Evolutionary conservation across 306 rosid species (phyloP).

Genomic region (Quercus suber): DNA sequence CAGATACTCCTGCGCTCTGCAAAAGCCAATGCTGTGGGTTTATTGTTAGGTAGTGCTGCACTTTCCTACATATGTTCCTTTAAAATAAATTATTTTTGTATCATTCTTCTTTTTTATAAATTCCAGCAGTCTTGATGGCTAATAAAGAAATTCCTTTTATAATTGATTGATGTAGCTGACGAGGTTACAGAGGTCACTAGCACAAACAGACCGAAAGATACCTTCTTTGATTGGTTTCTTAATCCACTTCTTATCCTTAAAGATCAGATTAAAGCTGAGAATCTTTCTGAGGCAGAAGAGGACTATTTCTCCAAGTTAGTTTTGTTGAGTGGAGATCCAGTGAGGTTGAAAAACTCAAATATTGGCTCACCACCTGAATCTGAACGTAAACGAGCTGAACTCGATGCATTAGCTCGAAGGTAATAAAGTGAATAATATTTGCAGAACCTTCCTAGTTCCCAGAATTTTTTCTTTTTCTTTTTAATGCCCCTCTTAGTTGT

Average conservation of each 20-base stretch:
- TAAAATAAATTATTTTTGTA: not conserved
- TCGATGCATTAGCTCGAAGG: slow-evolving; percentile 92
- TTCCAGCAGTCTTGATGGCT: not conserved
- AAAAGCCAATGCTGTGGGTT: slow-evolving; percentile 55
- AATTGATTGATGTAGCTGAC: slow-evolving; percentile 49
- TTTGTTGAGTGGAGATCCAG: slow-evolving; percentile 63
- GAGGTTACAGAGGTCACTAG: slow-evolving; percentile 60
- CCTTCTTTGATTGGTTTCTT: slow-evolving; percentile 82
- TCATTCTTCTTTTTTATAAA: not conserved
- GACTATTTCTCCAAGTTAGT: slow-evolving; percentile 70
- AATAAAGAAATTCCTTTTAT: slow-evolving; percentile 7
- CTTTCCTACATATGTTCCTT: not conserved
- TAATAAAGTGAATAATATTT: slow-evolving; percentile 19
- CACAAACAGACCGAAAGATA: slow-evolving; percentile 77
- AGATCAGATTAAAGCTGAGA: slow-evolving; percentile 89
- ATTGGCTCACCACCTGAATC: slow-evolving; percentile 64
- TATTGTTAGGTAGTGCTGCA: slow-evolving; percentile 61
- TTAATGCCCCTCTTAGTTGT: not conserved
- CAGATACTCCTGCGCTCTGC: slow-evolving; percentile 77
- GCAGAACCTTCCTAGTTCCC: not conserved
- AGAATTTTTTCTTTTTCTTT: not conserved
- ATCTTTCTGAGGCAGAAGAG: slow-evolving; percentile 75
- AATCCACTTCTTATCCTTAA: slow-evolving; percentile 79
- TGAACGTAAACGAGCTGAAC: slow-evolving; percentile 81
- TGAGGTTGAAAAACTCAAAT: slow-evolving; percentile 49